Conservation (phyloP, 495 filamentous ascomycete genomes). For the Hypoxylon perforatum region DNA sequence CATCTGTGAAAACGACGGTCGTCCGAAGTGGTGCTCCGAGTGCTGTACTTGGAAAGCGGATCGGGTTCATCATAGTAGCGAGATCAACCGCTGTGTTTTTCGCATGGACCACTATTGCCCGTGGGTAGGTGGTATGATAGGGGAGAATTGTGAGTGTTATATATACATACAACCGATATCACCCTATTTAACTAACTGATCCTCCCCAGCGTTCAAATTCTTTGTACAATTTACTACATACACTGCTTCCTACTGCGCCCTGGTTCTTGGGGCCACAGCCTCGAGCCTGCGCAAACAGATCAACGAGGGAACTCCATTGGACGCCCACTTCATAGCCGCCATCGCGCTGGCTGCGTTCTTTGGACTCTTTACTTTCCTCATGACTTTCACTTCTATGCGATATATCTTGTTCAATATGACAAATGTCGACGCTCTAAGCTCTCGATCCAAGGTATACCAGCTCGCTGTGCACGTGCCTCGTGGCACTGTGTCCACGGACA, state of each 20-base stretch:
- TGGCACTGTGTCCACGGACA: constrained; percentile 54
- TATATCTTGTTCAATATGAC: constrained; percentile 77
- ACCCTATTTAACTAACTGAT: constrained; percentile 14
- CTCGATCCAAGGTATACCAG: constrained; percentile 70
- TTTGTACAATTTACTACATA: constrained; percentile 88
- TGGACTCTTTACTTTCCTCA: constrained; percentile 76
- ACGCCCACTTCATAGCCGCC: constrained; percentile 51
- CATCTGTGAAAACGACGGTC: constrained; percentile 80
- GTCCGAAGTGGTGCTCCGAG: constrained; percentile 80
- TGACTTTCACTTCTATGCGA: constrained; percentile 76
- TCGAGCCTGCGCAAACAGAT: constrained; percentile 46
- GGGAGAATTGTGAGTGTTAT: constrained; percentile 73
- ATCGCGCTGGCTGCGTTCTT: constrained; percentile 70
- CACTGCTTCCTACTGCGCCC: constrained; percentile 72
- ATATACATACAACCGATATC: background rate
- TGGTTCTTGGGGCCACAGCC: constrained; percentile 63
- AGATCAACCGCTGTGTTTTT: constrained; percentile 79
- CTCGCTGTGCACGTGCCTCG: constrained; percentile 79
- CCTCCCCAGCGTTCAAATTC: constrained; percentile 75
- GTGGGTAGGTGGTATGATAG: constrained; percentile 92
- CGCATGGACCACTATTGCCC: constrained; percentile 98
- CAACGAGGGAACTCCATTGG: constrained; percentile 37
- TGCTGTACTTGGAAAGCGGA: constrained; percentile 89
- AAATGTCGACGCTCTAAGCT: constrained; percentile 81
- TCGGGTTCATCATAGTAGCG: constrained; percentile 84